These are phyloP conservation scores for Colletotrichum sp. DNA, from an alignment of 2,329 filamentous ascomycete genomes.

Conservation along the genomic window DNA sequence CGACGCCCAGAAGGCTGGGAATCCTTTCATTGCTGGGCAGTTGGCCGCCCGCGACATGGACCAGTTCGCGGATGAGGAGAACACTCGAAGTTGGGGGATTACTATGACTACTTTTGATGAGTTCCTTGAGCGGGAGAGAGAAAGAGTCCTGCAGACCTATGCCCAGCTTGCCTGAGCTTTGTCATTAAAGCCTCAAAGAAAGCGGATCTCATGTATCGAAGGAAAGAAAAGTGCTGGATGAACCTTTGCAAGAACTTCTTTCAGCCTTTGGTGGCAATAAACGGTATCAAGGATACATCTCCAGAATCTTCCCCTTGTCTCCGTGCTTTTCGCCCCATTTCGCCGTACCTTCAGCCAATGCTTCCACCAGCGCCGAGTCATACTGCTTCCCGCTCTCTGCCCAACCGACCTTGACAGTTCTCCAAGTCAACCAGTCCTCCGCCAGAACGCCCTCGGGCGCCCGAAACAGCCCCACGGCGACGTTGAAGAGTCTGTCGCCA, in stretches of 20 bases:
- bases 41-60: constrained; percentile 36
- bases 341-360: constrained; percentile 40
- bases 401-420: constrained; percentile 38
- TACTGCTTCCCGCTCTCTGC: constrained; percentile 38
- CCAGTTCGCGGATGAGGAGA: constrained; percentile 39
- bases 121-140: constrained; percentile 47
- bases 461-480: constrained; percentile 49
- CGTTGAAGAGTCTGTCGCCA: constrained; percentile 36
- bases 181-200: too few relatives aligned
- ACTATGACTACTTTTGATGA: constrained; percentile 45
- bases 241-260: neutral
- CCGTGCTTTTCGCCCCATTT: constrained; percentile 44
- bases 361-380: constrained; percentile 39
- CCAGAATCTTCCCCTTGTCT: constrained; percentile 3
- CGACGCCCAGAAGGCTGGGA: constrained; percentile 33
- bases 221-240: neutral
- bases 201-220: neutral
- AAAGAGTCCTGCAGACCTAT: constrained; percentile 32
- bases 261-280: too few relatives aligned
- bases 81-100: constrained; percentile 41
- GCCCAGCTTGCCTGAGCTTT: neutral
- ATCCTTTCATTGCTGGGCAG: constrained; percentile 45
- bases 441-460: constrained; percentile 49
- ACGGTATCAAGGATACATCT: constrained; percentile 4
- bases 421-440: constrained; percentile 53